A percentile compares a stretch with the other conserved stretches of the same genome.
Evolutionary conservation across 163 green algal species (phyloP).

Genomic region (Coccomyxa subellipsoidea): DNA sequence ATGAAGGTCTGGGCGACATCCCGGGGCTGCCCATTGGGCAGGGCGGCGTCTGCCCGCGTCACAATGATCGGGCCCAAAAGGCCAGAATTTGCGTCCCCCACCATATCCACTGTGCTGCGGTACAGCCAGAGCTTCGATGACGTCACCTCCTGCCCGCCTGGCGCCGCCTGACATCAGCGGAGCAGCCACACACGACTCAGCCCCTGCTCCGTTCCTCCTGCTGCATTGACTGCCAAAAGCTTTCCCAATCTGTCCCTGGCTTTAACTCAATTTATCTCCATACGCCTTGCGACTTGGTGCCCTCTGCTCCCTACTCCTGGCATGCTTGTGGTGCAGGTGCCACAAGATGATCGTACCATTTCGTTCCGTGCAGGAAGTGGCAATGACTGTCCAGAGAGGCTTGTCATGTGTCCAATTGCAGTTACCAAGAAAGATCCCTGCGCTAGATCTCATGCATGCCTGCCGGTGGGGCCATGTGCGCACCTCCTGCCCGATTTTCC

Average conservation of each 20-base stretch:
- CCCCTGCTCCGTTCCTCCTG: too few species aligned
- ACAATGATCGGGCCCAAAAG: conserved; percentile 32
- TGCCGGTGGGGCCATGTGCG: background rate
- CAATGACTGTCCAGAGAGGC: too few species aligned
- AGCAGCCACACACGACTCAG: background rate
- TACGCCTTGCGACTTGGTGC: too few species aligned
- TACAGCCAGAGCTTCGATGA: conserved; percentile 44
- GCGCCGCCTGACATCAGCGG: conserved; percentile 7
- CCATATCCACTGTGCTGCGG: conserved; percentile 26
- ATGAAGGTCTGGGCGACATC: conserved; percentile 18
- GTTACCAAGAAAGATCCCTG: too few species aligned
- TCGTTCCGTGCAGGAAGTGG: too few species aligned
- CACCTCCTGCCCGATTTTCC: background rate
- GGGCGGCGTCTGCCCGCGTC: conserved; percentile 3
- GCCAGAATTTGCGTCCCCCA: conserved; percentile 21
- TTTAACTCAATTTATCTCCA: too few species aligned
- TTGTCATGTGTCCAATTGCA: too few species aligned
- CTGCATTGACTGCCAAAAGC: too few species aligned
- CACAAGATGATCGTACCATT: too few species aligned
- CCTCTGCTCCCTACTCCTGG: too few species aligned
- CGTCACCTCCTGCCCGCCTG: conserved; percentile 6
- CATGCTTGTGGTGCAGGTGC: too few species aligned
- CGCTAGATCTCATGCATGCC: background rate
- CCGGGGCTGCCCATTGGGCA: background rate
- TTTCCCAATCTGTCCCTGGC: too few species aligned